phyloP scores from a whole-genome alignment of 208 protist genomes.

The Porcisia deanei region DNA sequence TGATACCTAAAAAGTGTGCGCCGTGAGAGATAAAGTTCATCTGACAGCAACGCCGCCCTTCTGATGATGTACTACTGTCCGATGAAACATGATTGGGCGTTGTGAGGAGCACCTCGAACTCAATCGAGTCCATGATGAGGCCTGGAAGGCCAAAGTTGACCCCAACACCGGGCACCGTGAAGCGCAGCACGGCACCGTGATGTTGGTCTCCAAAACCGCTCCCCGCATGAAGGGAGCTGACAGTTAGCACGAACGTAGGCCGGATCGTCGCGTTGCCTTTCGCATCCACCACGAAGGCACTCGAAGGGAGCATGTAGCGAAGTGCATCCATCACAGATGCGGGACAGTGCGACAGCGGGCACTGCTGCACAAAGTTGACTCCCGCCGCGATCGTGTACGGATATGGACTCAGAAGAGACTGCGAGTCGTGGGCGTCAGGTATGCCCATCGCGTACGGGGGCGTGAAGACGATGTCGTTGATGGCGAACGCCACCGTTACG shows the following conservation, averaged over 20 bases:
- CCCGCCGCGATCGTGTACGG: constrained; percentile 62
- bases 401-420: constrained; percentile 39
- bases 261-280: neutral
- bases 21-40: constrained; percentile 30
- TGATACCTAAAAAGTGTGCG: constrained; percentile 20
- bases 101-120: constrained; percentile 63
- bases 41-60: constrained; percentile 4
- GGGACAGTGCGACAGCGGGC: constrained; percentile 49
- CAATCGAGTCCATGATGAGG: constrained; percentile 53
- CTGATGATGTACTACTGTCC: neutral
- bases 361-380: constrained; percentile 76
- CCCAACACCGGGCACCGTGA: constrained; percentile 57
- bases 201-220: constrained; percentile 18
- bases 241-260: constrained; percentile 40
- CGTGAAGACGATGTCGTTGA: constrained; percentile 77
- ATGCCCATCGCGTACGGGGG: constrained; percentile 50
- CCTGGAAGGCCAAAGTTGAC: constrained; percentile 48
- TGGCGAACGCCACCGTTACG: constrained; percentile 52
- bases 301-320: constrained; percentile 41
- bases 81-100: neutral
- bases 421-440: constrained; percentile 30
- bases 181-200: constrained; percentile 43
- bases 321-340: constrained; percentile 59
- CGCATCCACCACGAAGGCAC: constrained; percentile 37
- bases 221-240: constrained; percentile 25